Base-by-base conservation (phyloP, 2,329 filamentous ascomycete genomes). In the Alternaria dauci region DNA sequence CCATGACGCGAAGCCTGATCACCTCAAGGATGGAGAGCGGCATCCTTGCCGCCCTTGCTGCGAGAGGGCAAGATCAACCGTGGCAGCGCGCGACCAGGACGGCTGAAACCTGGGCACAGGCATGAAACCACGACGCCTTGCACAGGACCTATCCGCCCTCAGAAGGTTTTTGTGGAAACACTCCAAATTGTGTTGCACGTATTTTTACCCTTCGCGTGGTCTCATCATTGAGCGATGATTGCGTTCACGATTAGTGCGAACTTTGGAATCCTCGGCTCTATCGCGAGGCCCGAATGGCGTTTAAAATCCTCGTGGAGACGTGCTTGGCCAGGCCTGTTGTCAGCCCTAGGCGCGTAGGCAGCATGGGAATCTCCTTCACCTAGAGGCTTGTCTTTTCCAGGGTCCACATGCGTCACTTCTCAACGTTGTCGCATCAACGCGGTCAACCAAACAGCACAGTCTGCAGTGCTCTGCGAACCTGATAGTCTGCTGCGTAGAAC, bases 1-100 rank as follows among this genome's bases (percentile, higher is more conserved):
- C 32, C 28, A 50, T 57, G 46, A 57, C 26, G 46, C 42, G 43
- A 55, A 48, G 43, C 30, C 26, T 50, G 56, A 60, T 60, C 58
- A 55, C 26, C 46, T 26, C 58, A 34, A 30, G 57, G 57, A 44
- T 59, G 18, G 18, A 9, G 23, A 25, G 42, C 38, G 30, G 42
- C 32, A 36, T 42, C 20, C 38, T 36, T 26, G 28, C 28, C 36
- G 12, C 46, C 55, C 25, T 44, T 12, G 20, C 36, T 18, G 23
- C 30, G 30, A 51, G 25, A 30, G n/a, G 23, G 39, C 36, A 46
- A 39, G 53, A 47, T 51, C 32, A 51, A 26, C 46, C 8, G 25
- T 38, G 53, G 46, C 26, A 32, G 14, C 28, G 14, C 38, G 38
- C 26, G 30, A n/a, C 20, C 20, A 50, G 30, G 11, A 50, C 8